Conservation (phyloP, 257 asterid species). For the Jaltomata sinuosa region DNA sequence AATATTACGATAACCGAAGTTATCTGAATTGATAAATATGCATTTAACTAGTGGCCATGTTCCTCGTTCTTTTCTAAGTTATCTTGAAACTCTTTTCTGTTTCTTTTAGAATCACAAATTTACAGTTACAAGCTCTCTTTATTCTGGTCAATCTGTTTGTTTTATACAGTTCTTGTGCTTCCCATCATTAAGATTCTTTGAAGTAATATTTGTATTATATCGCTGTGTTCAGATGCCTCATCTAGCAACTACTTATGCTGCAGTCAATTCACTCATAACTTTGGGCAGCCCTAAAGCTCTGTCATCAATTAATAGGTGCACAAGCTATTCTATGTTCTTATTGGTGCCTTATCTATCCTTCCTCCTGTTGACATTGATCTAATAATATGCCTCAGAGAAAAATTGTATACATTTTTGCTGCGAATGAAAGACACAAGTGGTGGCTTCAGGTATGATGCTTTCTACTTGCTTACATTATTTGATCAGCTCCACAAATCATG, state of each 20-base stretch:
- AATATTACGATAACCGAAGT: too few relatives aligned
- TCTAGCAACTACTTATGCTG: conserved; percentile 96
- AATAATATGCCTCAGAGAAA: conserved; percentile 37
- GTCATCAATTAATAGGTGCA: conserved; percentile 71
- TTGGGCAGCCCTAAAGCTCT: conserved; percentile 67
- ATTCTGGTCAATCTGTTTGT: not conserved
- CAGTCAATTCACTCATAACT: conserved; percentile 71
- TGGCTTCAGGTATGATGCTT: conserved; percentile 72
- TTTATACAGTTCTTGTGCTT: not conserved
- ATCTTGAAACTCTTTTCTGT: not conserved
- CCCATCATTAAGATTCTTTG: not conserved
- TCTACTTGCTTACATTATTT: not conserved
- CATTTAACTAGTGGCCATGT: not conserved
- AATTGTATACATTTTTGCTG: conserved; percentile 44
- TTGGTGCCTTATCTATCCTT: not conserved
- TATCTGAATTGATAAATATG: not conserved
- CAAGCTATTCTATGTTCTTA: conserved; percentile 1
- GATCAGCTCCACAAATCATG: not conserved
- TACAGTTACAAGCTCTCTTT: not conserved
- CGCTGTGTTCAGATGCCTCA: conserved; percentile 71
- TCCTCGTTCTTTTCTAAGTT: not conserved
- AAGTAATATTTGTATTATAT: not conserved
- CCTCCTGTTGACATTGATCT: conserved; percentile 1
- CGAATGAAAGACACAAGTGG: conserved; percentile 86
- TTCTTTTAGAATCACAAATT: not conserved